A percentile compares a stretch with the other conserved stretches of the same genome.
Evolutionary conservation across 2,329 filamentous ascomycete genomes (phyloP).

Genomic region (Colletotrichum godetiae): DNA sequence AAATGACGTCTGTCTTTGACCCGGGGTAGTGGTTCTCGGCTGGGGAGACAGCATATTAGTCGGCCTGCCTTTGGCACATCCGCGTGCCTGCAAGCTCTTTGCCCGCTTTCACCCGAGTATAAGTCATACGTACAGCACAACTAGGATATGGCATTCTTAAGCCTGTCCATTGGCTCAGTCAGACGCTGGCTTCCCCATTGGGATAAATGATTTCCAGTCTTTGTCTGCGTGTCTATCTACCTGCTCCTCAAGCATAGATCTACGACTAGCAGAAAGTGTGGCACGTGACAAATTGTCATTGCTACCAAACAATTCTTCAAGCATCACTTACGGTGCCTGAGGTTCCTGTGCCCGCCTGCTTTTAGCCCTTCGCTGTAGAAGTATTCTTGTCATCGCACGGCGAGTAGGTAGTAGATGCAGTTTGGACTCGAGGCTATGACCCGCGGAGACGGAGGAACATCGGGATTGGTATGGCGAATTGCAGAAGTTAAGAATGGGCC

Average conservation of each 20-base stretch:
- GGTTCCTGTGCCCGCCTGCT: neutral
- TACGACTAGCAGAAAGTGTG: neutral
- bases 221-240: no score
- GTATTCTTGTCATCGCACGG: neutral
- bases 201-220: neutral
- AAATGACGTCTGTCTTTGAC: conserved; percentile 19
- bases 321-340: neutral
- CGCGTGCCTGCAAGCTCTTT: neutral
- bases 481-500: neutral
- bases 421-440: neutral
- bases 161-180: neutral
- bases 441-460: neutral
- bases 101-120: conserved; percentile 9
- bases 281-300: neutral
- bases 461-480: neutral
- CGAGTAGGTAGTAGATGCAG: neutral
- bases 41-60: neutral
- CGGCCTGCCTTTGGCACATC: neutral
- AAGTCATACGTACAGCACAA: neutral
- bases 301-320: neutral
- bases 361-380: neutral
- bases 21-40: conserved; percentile 10
- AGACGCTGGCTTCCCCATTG: neutral
- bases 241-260: neutral
- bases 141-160: neutral